Base-by-base conservation (phyloP, 805 yeast species). In the Saccharomycopsis selenospora region DNA sequence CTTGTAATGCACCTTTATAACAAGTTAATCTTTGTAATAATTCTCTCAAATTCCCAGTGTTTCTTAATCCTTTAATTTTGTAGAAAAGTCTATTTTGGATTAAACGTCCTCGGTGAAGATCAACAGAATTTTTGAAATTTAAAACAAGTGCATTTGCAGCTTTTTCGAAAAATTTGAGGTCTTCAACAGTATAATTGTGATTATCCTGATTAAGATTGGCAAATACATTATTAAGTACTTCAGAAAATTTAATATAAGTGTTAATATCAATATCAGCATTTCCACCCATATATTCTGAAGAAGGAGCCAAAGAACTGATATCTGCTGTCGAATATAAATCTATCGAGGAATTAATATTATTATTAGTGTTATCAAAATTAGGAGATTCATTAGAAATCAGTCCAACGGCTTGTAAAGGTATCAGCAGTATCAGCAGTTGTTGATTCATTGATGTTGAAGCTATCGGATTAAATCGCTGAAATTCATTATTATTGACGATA, bases 121-220 rank as follows among this genome's bases (percentile, higher is more conserved):
- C 50, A 24, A 40, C 44, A 6, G 22, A 38, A 14, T 41, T 42
- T 52, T 52, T 49, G 43, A 46, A 52, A 18, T 43, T 22, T 4
- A 38, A 40, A 8, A 52, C 23, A 13, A 49, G 24, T 3, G 53
- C 49, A 18, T 49, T 46, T n/a, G 43, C 33, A 7, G 53, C 46
- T 23, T 36, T 40, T 25, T 43, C 51, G 28, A 52, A 52, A 17
- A 52, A 52, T 10, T 29, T 38, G 14, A 44, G 36, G 23, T 52
- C 55, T 20, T 47, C 51, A 20, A 7, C 36, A 8, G 7, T 22
- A 20, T 30, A 29, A 23, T 22, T 22, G 18, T 38, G 42, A 11
- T 23, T 38, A 5, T 38, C 13, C 3, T 20, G 22, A 5, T 38
- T 22, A 38, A 38, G 13, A 18, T 22, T n/a, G 6, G 20, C 23